Evolutionary conservation across 257 asterid species (phyloP).

Genomic region (Dorcoceras hygrometricum): DNA sequence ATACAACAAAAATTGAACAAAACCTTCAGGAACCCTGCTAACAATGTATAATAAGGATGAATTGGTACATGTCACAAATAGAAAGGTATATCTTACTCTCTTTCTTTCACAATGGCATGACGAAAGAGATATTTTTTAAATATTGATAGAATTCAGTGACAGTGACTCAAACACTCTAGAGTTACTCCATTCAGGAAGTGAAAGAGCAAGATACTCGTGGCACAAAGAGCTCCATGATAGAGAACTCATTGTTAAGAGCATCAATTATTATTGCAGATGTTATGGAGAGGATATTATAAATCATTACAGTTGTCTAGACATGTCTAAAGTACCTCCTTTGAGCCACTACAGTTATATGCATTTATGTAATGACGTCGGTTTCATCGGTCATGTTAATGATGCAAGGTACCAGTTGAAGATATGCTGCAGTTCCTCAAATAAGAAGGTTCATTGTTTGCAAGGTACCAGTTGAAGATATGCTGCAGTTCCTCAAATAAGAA

Average conservation of each 20-base stretch:
- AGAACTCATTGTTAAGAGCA: slow-evolving; percentile 9
- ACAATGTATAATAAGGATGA: background rate
- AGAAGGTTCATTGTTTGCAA: slow-evolving; percentile 8
- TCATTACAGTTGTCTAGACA: background rate
- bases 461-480: slow-evolving; percentile 7
- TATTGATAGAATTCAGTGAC: background rate
- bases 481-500: background rate
- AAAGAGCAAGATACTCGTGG: background rate
- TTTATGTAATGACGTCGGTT: background rate
- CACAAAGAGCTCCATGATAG: background rate
- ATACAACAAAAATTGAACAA: slow-evolving; percentile 11
- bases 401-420: slow-evolving; percentile 6
- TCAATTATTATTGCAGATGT: background rate
- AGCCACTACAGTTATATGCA: slow-evolving; percentile 8
- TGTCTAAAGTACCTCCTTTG: slow-evolving; percentile 14
- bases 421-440: slow-evolving; percentile 1
- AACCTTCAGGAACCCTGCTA: slow-evolving; percentile 18
- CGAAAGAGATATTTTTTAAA: slow-evolving; percentile 12
- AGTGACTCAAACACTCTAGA: background rate
- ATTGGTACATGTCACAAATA: background rate
- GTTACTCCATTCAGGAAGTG: background rate
- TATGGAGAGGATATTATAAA: background rate
- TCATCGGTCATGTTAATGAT: slow-evolving; percentile 8
- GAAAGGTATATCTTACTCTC: background rate
- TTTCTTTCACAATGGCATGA: slow-evolving; percentile 18